Base-by-base conservation (phyloP, 1,284 basidiomycete genomes). In the Apiotrichum porosum region DNA sequence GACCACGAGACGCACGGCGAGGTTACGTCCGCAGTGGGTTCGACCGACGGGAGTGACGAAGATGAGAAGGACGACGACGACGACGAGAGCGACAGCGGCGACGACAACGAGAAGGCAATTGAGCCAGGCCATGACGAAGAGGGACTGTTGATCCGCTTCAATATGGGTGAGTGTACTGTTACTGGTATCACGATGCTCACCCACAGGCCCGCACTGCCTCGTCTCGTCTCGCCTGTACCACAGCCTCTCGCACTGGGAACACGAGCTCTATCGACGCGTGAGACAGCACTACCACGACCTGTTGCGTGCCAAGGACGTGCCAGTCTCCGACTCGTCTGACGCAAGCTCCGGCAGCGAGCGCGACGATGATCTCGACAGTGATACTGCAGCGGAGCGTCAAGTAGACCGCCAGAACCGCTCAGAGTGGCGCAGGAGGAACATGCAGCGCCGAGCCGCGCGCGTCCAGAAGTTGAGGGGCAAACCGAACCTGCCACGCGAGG, bases 191-290 rank as follows among this genome's bases (percentile, higher is more conserved):
- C n/a, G n/a, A n/a, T n/a, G n/a, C n/a, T n/a, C n/a, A n/a, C n/a
- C n/a, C n/a, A n/a, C 33, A 35, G 33, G 33, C 33, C 33, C 33
- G 6, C 33, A 35, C 17, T 35, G 33, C 33, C 28, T 36, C 2
- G 19, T 15, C 12, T 26, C 24, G 8, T 26, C 46, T 12, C 24
- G 30, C 3, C 46, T 42, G 2, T 48, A 30, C 40, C 46, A 48
- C 35, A 9, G 13, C 10, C 40, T 48, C 10, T 37, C 40, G 3
- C 46, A 48, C 40, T 48, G 46, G 46, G 46, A 48, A 22, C 26
- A 48, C 28, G 12, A 14, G 3, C 22, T 48, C n/a, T 48, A 31
- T 30, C 35, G 21, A 14, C 35, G 40, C 28, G 22, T 48, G 9
- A 32, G 31, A 4, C 18, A 28, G 8, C 35, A 42, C 33, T 48